phyloP scores from a whole-genome alignment of 2,329 filamentous ascomycete species.

The Aspergillus alliaceus region DNA sequence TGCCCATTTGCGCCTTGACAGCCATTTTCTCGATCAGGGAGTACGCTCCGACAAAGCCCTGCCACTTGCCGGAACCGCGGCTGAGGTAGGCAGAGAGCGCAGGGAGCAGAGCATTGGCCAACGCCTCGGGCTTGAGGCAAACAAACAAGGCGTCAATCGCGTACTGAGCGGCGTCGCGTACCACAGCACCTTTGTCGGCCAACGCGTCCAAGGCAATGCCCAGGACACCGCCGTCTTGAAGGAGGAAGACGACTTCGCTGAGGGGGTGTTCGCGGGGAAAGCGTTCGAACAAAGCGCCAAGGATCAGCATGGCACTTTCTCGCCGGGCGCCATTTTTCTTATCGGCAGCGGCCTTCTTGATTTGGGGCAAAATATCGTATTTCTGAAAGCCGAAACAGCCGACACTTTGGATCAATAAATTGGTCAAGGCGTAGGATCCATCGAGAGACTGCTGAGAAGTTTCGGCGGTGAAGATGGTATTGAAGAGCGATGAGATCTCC shows the following conservation, averaged over 20 bases:
- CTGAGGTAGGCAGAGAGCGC: conserved; percentile 71
- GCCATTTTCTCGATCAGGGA: conserved; percentile 89
- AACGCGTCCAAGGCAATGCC: conserved; percentile 76
- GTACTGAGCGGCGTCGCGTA: conserved; percentile 90
- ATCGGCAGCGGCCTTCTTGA: conserved; percentile 78
- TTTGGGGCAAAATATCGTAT: conserved; percentile 63
- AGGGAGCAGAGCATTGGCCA: conserved; percentile 80
- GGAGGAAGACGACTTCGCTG: conserved; percentile 76
- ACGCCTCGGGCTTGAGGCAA: conserved; percentile 75
- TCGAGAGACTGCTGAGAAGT: conserved; percentile 70
- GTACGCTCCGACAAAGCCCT: conserved; percentile 85
- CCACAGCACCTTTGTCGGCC: conserved; percentile 83
- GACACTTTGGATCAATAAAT: conserved; percentile 64
- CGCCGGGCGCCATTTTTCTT: conserved; percentile 87
- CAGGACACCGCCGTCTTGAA: conserved; percentile 77
- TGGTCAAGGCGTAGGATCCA: conserved; percentile 64
- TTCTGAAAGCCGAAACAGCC: conserved; percentile 62
- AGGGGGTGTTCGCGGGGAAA: conserved; percentile 75
- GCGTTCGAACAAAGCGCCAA: conserved; percentile 90
- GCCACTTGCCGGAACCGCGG: conserved; percentile 92
- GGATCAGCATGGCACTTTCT: conserved; percentile 91
- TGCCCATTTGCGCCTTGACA: conserved; percentile 84
- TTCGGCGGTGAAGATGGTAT: conserved; percentile 67
- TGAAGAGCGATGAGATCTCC: conserved; percentile 65
- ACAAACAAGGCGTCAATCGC: conserved; percentile 85